Evolutionary conservation across 1,284 basidiomycete genomes (phyloP).

Genomic region (Papiliotrema terrestris): DNA sequence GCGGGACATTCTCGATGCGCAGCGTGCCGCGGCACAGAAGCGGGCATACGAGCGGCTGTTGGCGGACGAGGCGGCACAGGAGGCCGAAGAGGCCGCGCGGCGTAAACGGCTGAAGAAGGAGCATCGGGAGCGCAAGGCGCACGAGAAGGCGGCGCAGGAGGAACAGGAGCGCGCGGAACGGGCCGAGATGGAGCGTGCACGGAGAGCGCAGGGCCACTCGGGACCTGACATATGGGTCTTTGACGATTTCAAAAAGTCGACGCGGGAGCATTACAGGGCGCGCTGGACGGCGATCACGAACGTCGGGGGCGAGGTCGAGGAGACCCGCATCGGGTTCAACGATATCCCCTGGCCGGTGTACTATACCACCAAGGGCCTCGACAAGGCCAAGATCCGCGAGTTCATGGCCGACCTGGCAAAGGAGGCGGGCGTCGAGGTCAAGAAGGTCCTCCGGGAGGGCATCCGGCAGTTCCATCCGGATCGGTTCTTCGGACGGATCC

Average conservation of each 20-base stretch:
- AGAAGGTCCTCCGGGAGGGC: constrained; percentile 58
- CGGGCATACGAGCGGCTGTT: constrained; percentile 15
- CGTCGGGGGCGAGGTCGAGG: constrained; percentile 13
- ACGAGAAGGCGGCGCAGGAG: neutral
- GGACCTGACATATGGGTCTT: neutral
- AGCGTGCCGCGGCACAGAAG: constrained; percentile 1
- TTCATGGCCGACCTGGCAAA: constrained; percentile 56
- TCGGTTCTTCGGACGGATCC: constrained; percentile 61
- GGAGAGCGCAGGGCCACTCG: neutral
- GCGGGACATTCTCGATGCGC: neutral
- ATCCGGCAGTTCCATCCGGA: constrained; percentile 71
- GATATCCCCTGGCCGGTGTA: constrained; percentile 79
- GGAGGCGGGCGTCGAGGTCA: constrained; percentile 51
- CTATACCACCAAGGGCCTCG: constrained; percentile 53
- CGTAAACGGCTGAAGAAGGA: constrained; percentile 1
- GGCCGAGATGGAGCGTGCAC: neutral
- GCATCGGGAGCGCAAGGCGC: neutral
- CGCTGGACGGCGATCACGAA: constrained; percentile 18
- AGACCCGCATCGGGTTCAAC: constrained; percentile 48
- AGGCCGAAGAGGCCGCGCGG: constrained; percentile 3
- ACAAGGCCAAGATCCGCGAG: constrained; percentile 53
- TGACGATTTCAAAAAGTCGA: neutral
- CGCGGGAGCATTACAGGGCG: constrained; percentile 14
- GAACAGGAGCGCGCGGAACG: neutral
- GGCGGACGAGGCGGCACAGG: constrained; percentile 7